Conservation (phyloP, 2,329 filamentous ascomycete species). For the Penicillium brasilianum region DNA sequence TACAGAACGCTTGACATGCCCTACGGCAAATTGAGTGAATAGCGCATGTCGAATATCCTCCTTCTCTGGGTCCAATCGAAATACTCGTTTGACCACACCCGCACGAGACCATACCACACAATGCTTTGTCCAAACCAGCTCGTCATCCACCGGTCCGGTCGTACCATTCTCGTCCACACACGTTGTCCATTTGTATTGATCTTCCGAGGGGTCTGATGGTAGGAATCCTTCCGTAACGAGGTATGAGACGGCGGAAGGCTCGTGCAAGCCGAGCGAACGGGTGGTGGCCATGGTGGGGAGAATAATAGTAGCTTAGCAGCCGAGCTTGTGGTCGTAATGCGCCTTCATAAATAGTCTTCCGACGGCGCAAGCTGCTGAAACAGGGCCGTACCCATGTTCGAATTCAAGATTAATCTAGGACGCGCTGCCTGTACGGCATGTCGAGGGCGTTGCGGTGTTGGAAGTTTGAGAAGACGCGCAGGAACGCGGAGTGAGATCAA, state of each 20-base stretch:
- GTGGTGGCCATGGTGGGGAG: conserved; percentile 77
- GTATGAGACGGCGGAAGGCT: conserved; percentile 81
- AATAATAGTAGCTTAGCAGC: conserved; percentile 20
- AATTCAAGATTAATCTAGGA: conserved; percentile 11
- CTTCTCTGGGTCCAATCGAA: conserved; percentile 83
- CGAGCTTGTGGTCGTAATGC: conserved; percentile 26
- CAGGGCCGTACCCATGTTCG: conserved; percentile 38
- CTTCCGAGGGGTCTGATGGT: conserved; percentile 66
- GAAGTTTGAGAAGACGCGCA: conserved; percentile 35
- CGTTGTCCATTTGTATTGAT: conserved; percentile 76
- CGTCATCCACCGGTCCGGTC: conserved; percentile 67
- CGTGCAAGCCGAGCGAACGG: conserved; percentile 88
- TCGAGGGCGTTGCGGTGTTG: conserved; percentile 17
- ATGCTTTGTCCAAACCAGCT: conserved; percentile 74
- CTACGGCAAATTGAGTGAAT: conserved; percentile 76
- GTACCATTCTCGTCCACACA: conserved; percentile 50
- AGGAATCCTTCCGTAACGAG: conserved; percentile 81
- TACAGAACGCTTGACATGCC: conserved; percentile 31
- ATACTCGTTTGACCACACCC: conserved; percentile 81
- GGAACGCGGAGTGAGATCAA: conserved; percentile 34
- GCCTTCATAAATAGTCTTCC: conserved; percentile 28
- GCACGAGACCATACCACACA: conserved; percentile 90
- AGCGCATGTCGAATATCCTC: conserved; percentile 86
- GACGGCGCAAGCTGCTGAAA: conserved; percentile 31
- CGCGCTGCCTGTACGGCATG: conserved; percentile 16